Evolutionary conservation across 306 rosid genomes (phyloP).

Genomic region (Glycine tomentella): DNA sequence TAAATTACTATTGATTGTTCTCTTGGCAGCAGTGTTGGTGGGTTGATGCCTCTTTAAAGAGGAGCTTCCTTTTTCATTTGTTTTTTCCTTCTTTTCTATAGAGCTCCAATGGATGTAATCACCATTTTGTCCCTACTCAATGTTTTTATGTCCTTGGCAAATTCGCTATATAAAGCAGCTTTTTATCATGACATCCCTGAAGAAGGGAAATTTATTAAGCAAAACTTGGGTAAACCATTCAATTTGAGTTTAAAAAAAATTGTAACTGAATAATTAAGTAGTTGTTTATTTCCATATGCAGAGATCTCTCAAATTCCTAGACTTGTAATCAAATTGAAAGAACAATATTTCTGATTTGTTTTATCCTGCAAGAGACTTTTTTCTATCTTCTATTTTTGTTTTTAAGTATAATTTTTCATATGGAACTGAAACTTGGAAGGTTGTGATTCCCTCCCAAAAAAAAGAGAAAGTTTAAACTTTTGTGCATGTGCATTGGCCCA

Average conservation of each 20-base stretch:
- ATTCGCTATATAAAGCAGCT: slow-evolving; percentile 24
- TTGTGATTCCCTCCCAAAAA: slow-evolving; percentile 34
- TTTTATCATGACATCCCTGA: not conserved
- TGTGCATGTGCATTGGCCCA: slow-evolving; percentile 38
- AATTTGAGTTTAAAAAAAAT: not conserved
- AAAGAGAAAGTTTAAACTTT: slow-evolving; percentile 23
- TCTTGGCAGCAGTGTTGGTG: slow-evolving; percentile 32
- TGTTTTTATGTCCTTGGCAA: not conserved
- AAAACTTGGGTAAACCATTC: not conserved
- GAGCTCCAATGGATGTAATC: slow-evolving; percentile 33
- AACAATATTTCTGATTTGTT: slow-evolving; percentile 18
- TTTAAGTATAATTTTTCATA: not conserved
- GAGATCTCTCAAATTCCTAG: slow-evolving; percentile 48
- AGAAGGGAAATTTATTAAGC: not conserved
- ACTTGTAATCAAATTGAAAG: slow-evolving; percentile 33
- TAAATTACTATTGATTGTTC: slow-evolving; percentile 49
- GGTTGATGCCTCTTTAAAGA: slow-evolving; percentile 50
- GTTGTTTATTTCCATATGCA: slow-evolving; percentile 14
- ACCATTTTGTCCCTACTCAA: slow-evolving; percentile 42
- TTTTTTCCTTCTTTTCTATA: slow-evolving; percentile 24
- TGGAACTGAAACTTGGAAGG: slow-evolving; percentile 45
- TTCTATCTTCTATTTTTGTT: not conserved
- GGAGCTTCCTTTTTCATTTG: slow-evolving; percentile 27
- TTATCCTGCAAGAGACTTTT: slow-evolving; percentile 30
- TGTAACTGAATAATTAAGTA: not conserved